Base-by-base conservation (phyloP, 805 yeast species). In the Candida namnaoensis region DNA sequence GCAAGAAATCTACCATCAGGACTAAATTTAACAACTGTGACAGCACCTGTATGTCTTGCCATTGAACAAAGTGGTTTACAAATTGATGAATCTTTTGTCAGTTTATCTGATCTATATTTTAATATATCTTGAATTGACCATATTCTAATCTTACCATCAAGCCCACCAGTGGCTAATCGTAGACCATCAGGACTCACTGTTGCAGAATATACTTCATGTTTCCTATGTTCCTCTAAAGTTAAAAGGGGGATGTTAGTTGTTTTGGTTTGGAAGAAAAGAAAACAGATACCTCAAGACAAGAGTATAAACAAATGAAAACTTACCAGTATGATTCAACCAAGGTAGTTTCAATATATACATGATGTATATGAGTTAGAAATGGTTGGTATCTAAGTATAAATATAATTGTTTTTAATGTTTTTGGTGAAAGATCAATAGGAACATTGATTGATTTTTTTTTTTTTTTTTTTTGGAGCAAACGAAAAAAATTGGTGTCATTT, bases 41-140 rank as follows among this genome's bases (percentile, higher is more conserved):
- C 97, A 2, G 96, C 96, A 39, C 99, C 99, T 23, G 93, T 88
- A 57, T 93, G 99, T 41, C 96, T 74, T 34, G 93, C 82, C 95
- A 93, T 87, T 26, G 93, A 82, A 44, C 95, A 87, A 14, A 90
- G 61, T 5, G 95, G 95, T 27, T 74, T 60, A 44, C 71, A 64
- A n/a, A 51, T 44, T 5, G 52, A 45, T 5, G 52, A 53, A 37
- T 66, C 69, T 12, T 52, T 52, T 8, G 44, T 34, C 2, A 54
- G 56, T 2, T 50, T 55, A 5, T 47, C 48, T 35, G 49, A 41
- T 25, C 36, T 42, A 41, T 41, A 78, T 35, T 68, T 63, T 11
- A 64, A 51, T 8, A 83, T 68, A 10, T 82, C 74, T 5, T 68
- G 72, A 7, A 78, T 65, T 11, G 82, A 79, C 99, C 99, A 91